Evolutionary conservation across 2,329 filamentous ascomycete genomes (phyloP), one percentile per base, ranked within the genome.

Genomic region (Exophiala bonariae): DNA sequence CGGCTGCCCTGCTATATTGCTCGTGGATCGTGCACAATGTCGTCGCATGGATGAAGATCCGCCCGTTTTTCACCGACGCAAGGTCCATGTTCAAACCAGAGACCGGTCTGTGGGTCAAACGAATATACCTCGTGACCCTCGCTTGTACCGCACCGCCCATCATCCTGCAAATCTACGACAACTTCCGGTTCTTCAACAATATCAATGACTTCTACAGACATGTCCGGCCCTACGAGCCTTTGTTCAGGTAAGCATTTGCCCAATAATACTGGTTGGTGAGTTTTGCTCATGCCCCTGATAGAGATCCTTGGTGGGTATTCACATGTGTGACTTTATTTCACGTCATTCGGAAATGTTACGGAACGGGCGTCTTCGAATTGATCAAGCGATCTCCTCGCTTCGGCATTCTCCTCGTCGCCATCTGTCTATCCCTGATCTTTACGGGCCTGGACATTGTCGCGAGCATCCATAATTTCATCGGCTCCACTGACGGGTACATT

Each of bases 291-390:
- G 30, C 10, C 35, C 32, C 17, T 9, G 7, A 20, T 23, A 77
- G 76, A 8, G 82, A 86, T 54, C 82, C 82, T 0, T 86, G 82
- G 82, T 86, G 82, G 82, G 75, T 86, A 14, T 81, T 82, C 54
- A 83, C 81, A 0, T 78, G 76, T 2, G 57, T 75, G 50, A 79
- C 72, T 17, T 68, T 86, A 3, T 78, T 85, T 61, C 83, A 76
- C 69, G 81, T 81, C 36, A 83, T 60, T 30, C 49, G 50, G 14
- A 56, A 54, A 26, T 58, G 50, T 19, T 86, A 86, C 61, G 76
- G 80, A 34, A 79, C 85, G 51, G 73, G 73, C 2, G 66, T 80
- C 33, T 59, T 74, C 38, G 78, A 83, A 48, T 72, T 86, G 14
- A 70, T 85, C 43, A 69, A 71, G 4, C 74, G 81, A 4, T 83